Conservation (phyloP, 2,329 filamentous ascomycete species). For the Cadophora sp. region DNA sequence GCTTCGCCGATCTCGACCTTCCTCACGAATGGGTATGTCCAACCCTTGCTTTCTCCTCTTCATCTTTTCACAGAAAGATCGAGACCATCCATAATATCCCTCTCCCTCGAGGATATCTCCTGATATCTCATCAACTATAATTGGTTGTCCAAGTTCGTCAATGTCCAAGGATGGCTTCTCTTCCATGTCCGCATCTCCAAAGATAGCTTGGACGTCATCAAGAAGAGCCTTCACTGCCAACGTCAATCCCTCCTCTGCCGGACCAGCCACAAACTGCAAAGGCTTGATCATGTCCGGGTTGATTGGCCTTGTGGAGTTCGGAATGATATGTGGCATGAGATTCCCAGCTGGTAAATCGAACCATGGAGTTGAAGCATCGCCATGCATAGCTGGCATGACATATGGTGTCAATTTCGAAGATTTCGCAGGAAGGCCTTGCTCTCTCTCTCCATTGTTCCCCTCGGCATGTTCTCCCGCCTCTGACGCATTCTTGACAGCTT, state of each 20-base stretch:
- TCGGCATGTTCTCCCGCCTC: conserved; percentile 41
- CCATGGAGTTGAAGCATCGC: conserved; percentile 75
- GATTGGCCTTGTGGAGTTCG: conserved; percentile 78
- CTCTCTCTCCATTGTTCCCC: conserved; percentile 29
- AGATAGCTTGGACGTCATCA: conserved; percentile 72
- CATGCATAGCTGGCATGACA: conserved; percentile 77
- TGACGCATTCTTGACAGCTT: conserved; percentile 57
- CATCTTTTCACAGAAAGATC: conserved; percentile 82
- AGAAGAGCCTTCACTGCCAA: conserved; percentile 75
- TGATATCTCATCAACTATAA: conserved; percentile 70
- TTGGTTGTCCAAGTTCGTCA: conserved; percentile 76
- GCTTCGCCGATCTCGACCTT: conserved; percentile 15
- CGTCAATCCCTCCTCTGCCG: conserved; percentile 69
- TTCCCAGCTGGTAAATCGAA: conserved; percentile 85
- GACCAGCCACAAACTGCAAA: conserved; percentile 71
- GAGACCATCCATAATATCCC: conserved; percentile 90
- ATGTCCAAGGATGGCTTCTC: conserved; percentile 64
- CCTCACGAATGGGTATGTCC: conserved; percentile 26
- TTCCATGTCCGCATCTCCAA: conserved; percentile 57
- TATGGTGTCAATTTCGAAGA: conserved; percentile 69
- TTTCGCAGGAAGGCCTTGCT: conserved; percentile 53
- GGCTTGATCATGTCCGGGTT: conserved; percentile 74
- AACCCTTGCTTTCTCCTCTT: conserved; percentile 57
- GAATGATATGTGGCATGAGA: conserved; percentile 79
- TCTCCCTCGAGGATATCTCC: conserved; percentile 68